These are phyloP conservation scores for Beauveria australis DNA, from an alignment of 2,329 filamentous ascomycete genomes.

Conservation along the genomic window DNA sequence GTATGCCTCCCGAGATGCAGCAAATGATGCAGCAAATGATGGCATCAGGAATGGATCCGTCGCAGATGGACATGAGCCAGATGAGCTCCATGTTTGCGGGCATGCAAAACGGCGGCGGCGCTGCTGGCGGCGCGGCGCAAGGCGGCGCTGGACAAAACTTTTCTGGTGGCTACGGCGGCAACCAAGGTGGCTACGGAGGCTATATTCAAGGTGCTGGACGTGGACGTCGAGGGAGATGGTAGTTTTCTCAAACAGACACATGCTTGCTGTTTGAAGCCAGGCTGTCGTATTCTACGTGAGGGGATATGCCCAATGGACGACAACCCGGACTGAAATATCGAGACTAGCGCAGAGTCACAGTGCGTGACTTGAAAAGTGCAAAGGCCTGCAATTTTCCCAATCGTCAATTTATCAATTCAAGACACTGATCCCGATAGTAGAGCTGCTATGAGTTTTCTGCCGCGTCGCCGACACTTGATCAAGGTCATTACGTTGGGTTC, in stretches of 20 bases:
- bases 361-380: too few species aligned
- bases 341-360: too few species aligned
- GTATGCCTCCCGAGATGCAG: conserved; percentile 59
- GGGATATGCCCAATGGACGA: too few species aligned
- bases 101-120: conserved; percentile 42
- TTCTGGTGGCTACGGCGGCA: conserved; percentile 43
- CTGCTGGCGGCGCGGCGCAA: conserved; percentile 29
- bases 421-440: background rate
- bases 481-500: too few species aligned
- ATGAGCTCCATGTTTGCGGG: conserved; percentile 53
- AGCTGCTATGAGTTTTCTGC: background rate
- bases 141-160: conserved; percentile 45
- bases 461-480: background rate
- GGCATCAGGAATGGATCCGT: conserved; percentile 55
- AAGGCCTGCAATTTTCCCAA: too few species aligned
- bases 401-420: background rate
- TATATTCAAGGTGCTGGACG: conserved; percentile 34
- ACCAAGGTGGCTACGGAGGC: conserved; percentile 43
- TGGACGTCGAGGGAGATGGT: conserved; percentile 24
- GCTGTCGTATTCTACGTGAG: too few species aligned
- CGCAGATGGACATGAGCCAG: conserved; percentile 54
- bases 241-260: background rate
- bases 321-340: too few species aligned
- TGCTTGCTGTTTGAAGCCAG: too few species aligned
- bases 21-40: conserved; percentile 65